Conservation (phyloP, 495 filamentous ascomycete species). For the Symbiotaphrina buchneri region DNA sequence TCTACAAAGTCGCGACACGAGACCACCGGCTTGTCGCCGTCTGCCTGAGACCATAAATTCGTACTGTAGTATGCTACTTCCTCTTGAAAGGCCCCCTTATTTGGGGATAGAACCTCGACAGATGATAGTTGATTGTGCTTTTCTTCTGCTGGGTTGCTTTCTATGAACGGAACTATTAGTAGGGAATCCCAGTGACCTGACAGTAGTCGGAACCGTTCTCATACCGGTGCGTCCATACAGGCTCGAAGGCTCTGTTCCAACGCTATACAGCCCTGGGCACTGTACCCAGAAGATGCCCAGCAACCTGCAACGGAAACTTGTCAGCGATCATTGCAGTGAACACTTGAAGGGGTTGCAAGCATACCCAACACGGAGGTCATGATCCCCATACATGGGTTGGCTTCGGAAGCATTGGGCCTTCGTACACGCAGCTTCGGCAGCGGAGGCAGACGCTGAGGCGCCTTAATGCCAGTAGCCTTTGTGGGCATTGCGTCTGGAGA, state of each 20-base stretch:
- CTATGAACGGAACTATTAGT: constrained; percentile 14
- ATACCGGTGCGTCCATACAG: constrained; percentile 84
- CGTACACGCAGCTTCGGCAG: constrained; percentile 66
- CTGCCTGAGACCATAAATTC: too few relatives aligned
- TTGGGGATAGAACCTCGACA: constrained; percentile 65
- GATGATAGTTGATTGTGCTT: constrained; percentile 90
- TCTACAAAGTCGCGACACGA: too few relatives aligned
- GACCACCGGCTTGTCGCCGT: too few relatives aligned
- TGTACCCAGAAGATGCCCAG: constrained; percentile 79
- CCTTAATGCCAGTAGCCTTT: constrained; percentile 15
- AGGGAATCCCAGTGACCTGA: too few relatives aligned
- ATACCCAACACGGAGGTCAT: constrained; percentile 85
- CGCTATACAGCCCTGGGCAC: constrained; percentile 45
- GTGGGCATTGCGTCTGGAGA: constrained; percentile 23
- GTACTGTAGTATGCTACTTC: too few relatives aligned
- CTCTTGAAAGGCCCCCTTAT: constrained; percentile 55
- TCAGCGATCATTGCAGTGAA: neutral
- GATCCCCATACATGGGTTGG: constrained; percentile 58
- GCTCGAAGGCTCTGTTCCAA: constrained; percentile 60
- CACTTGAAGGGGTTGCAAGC: constrained; percentile 10
- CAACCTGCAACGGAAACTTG: constrained; percentile 34
- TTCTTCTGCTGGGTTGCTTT: constrained; percentile 39
- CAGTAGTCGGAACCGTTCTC: neutral
- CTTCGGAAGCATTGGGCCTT: constrained; percentile 48
- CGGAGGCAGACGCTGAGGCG: constrained; percentile 65